phyloP scores from a whole-genome alignment of 192 early-diverging fungal genomes.

The Phycomyces nitens region DNA sequence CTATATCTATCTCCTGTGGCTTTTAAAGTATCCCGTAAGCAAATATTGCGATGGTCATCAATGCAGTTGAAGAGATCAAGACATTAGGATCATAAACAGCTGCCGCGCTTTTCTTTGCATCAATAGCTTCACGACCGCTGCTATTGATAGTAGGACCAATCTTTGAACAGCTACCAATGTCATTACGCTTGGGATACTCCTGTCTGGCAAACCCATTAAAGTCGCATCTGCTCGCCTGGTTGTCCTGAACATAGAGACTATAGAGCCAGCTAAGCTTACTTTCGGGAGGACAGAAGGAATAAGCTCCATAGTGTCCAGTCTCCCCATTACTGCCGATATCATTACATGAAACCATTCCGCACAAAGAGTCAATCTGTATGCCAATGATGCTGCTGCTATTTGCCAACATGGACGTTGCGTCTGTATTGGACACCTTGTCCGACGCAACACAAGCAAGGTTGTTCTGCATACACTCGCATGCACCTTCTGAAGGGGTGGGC shows the following conservation, averaged over 20 bases:
- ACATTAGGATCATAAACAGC: not conserved
- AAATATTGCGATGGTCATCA: too few relatives aligned
- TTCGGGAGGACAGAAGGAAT: slow-evolving; percentile 42
- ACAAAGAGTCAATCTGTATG: slow-evolving; percentile 40
- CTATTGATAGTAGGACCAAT: slow-evolving; percentile 11
- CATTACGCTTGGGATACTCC: slow-evolving; percentile 14
- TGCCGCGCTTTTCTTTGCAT: not conserved
- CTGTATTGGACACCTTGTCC: slow-evolving; percentile 27
- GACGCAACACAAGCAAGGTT: slow-evolving; percentile 50
- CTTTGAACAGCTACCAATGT: slow-evolving; percentile 9
- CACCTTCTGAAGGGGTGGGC: slow-evolving; percentile 57
- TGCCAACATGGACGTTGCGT: slow-evolving; percentile 14
- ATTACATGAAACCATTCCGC: slow-evolving; percentile 40
- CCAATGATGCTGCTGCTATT: slow-evolving; percentile 33
- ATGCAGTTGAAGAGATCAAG: not conserved
- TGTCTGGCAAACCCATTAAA: slow-evolving; percentile 22
- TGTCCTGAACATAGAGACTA: slow-evolving; percentile 26
- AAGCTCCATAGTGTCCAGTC: slow-evolving; percentile 43
- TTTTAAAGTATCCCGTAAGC: too few relatives aligned
- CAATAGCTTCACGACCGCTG: not conserved
- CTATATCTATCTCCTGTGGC: too few relatives aligned
- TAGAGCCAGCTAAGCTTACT: slow-evolving; percentile 51
- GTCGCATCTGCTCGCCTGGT: slow-evolving; percentile 7
- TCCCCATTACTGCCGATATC: slow-evolving; percentile 44
- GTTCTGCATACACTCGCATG: slow-evolving; percentile 65